Evolutionary conservation across 176 grass and related monocot species (phyloP).

Genomic region (Chloris gayana): DNA sequence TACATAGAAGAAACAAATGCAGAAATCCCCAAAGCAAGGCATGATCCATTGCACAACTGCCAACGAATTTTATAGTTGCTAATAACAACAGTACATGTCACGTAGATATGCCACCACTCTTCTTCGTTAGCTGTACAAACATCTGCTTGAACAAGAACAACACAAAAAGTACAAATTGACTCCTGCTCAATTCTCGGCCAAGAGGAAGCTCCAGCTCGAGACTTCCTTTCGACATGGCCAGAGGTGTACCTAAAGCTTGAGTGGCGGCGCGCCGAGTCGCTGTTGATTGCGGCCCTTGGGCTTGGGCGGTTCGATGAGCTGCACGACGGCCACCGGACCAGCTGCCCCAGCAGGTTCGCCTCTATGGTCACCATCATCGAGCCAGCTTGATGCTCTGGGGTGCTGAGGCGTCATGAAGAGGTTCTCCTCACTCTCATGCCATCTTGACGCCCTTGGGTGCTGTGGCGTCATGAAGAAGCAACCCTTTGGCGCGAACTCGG

Average conservation of each 20-base stretch:
- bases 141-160: background rate
- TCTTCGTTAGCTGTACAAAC: background rate
- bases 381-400: background rate
- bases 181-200: slow-evolving; percentile 9
- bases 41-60: background rate
- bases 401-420: slow-evolving; percentile 50
- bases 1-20: background rate
- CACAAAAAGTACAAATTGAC: background rate
- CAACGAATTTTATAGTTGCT: background rate
- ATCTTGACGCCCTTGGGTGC: slow-evolving; percentile 19
- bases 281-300: background rate
- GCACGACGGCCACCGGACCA: background rate
- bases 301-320: background rate
- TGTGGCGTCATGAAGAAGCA: slow-evolving; percentile 48
- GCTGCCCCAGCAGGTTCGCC: background rate
- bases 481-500: background rate
- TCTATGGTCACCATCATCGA: background rate
- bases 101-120: background rate
- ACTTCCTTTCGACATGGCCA: background rate
- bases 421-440: background rate
- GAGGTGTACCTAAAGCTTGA: background rate
- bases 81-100: background rate
- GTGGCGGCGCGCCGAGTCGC: background rate
- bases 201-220: background rate
- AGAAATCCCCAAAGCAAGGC: background rate